Conservation (phyloP, 2,329 filamentous ascomycete species). For the Bipolaris bicolor region DNA sequence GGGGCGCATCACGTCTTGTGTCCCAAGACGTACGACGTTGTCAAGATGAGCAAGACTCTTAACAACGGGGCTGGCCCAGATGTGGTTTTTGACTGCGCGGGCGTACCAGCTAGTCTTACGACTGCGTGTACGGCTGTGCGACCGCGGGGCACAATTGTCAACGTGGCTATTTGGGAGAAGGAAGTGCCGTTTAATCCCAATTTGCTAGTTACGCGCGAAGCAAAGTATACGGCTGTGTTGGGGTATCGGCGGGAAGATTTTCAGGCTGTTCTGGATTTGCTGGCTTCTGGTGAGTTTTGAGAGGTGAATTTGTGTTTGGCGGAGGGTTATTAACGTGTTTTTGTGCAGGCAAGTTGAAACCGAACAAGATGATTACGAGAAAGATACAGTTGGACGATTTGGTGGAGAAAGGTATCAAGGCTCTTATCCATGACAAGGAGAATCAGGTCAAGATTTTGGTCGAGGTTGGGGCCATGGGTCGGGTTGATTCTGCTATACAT, state of each 20-base stretch:
- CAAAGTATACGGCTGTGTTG: conserved; percentile 58
- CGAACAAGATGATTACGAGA: conserved; percentile 66
- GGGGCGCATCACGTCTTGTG: conserved; percentile 63
- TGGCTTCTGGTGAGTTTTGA: conserved; percentile 43
- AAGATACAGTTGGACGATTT: conserved; percentile 63
- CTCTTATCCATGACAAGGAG: conserved; percentile 65
- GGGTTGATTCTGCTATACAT: conserved; percentile 21
- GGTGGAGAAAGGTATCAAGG: conserved; percentile 63
- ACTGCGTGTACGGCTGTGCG: conserved; percentile 58
- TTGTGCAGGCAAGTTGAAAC: conserved; percentile 55
- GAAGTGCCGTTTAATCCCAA: conserved; percentile 61
- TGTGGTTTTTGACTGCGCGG: conserved; percentile 67
- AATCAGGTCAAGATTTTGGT: conserved; percentile 69
- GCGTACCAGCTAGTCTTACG: conserved; percentile 57
- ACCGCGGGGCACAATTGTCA: conserved; percentile 64
- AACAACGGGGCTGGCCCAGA: conserved; percentile 60
- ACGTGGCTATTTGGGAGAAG: conserved; percentile 70
- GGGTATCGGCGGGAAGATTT: conserved; percentile 63
- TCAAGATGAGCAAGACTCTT: conserved; percentile 54
- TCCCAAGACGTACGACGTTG: conserved; percentile 59
- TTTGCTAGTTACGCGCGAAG: conserved; percentile 60
- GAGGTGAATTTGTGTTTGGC: not conserved
- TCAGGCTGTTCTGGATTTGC: conserved; percentile 61
- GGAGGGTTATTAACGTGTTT: not conserved
- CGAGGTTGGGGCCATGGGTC: conserved; percentile 44